A percentile compares a stretch with the other conserved stretches of the same genome.
These are phyloP conservation scores for Leucaena leucocephala DNA, from an alignment of 306 rosid species.

Conservation along the genomic window DNA sequence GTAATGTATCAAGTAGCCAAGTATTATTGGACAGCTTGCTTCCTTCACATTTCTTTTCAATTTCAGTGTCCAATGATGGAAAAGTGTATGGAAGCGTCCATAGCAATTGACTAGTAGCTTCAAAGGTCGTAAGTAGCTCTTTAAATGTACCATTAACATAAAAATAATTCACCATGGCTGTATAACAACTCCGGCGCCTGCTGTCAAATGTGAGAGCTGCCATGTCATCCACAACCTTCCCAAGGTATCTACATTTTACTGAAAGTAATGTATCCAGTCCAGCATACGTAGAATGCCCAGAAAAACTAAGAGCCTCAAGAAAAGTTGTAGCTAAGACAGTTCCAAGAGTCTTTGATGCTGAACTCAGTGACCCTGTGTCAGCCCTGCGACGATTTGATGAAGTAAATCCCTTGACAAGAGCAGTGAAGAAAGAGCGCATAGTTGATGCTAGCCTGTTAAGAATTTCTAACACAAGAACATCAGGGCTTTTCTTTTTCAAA, in stretches of 20 bases:
- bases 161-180: conserved; percentile 85
- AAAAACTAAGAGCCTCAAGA: conserved; percentile 87
- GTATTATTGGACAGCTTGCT: conserved; percentile 65
- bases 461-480: conserved; percentile 75
- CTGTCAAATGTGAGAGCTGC: conserved; percentile 80
- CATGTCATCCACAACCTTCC: conserved; percentile 94
- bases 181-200: conserved; percentile 83
- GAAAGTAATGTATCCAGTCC: conserved; percentile 73
- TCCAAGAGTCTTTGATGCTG: conserved; percentile 92
- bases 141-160: conserved; percentile 94
- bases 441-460: conserved; percentile 86
- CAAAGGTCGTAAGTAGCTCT: conserved; percentile 88
- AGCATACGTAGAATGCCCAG: conserved; percentile 72
- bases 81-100: conserved; percentile 76
- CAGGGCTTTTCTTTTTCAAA: conserved; percentile 94
- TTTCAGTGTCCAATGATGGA: conserved; percentile 59
- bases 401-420: conserved; percentile 93
- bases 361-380: conserved; percentile 78
- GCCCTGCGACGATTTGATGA: conserved; percentile 91
- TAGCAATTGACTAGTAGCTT: conserved; percentile 96
- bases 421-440: conserved; percentile 83
- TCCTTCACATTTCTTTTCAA: conserved; percentile 68
- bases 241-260: conserved; percentile 93
- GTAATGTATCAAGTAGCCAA: conserved; percentile 95
- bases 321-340: conserved; percentile 80